Evolutionary conservation across 257 asterid genomes (phyloP).

Genomic region (Fraxinus quadrangulata): DNA sequence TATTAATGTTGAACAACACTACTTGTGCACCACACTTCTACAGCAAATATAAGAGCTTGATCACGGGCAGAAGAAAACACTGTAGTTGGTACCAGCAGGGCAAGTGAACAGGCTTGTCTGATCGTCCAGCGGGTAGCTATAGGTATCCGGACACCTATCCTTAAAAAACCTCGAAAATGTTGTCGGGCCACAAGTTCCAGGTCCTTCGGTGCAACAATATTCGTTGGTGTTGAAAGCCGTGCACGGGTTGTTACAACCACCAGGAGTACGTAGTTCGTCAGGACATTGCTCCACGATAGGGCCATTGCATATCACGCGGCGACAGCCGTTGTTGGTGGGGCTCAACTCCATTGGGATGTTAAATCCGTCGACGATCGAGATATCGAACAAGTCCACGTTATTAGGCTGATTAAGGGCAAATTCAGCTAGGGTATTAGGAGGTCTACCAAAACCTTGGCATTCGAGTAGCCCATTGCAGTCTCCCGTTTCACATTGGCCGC

Average conservation of each 20-base stretch:
- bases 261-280: not conserved
- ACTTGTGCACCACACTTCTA: not conserved
- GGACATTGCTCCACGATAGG: not conserved
- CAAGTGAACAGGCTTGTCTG: not conserved
- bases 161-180: not conserved
- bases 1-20: not conserved
- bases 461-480: constrained; percentile 22
- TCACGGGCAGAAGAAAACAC: constrained; percentile 2
- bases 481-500: constrained; percentile 32
- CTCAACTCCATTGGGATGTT: constrained; percentile 33
- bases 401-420: constrained; percentile 29
- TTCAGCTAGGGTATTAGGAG: constrained; percentile 39
- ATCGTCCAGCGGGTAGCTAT: not conserved
- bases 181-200: not conserved
- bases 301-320: not conserved
- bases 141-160: not conserved
- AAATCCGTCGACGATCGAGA: constrained; percentile 34
- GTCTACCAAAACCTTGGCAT: constrained; percentile 26
- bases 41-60: not conserved
- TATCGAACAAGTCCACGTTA: constrained; percentile 30
- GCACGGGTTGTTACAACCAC: constrained; percentile 4
- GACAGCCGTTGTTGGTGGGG: constrained; percentile 14
- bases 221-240: not conserved
- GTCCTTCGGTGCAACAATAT: not conserved
- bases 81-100: constrained; percentile 10